Evolutionary conservation across 495 filamentous ascomycete species (phyloP).

Genomic region (Xylaria bambusicola): DNA sequence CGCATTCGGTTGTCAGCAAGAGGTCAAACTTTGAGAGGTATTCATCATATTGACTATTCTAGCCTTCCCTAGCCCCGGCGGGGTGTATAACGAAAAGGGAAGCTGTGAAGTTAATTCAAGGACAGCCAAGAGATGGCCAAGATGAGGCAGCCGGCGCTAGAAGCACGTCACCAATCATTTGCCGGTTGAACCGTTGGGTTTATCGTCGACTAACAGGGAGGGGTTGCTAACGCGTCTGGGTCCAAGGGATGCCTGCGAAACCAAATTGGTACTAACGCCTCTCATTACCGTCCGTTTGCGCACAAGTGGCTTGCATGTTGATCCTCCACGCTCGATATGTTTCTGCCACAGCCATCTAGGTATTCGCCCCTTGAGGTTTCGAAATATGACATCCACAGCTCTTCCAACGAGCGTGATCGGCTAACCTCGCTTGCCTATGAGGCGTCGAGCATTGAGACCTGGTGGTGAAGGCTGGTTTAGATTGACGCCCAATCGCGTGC

Average conservation of each 20-base stretch:
- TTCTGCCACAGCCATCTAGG: too few species aligned
- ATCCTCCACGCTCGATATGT: neutral
- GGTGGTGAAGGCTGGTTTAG: neutral
- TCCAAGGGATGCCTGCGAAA: neutral
- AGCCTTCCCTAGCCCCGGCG: neutral
- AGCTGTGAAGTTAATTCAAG: constrained; percentile 21
- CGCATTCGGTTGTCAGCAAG: too few species aligned
- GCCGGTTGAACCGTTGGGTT: neutral
- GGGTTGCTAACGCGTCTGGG: neutral
- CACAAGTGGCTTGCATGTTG: constrained; percentile 1
- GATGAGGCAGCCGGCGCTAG: neutral
- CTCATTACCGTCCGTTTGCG: neutral
- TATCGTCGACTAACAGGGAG: constrained; percentile 2
- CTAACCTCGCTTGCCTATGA: too few species aligned
- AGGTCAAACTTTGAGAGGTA: too few species aligned
- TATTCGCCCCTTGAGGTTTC: too few species aligned
- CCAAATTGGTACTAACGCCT: neutral
- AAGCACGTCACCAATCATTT: constrained; percentile 3
- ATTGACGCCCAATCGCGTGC: neutral
- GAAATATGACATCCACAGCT: neutral
- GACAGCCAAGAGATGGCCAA: constrained; percentile 14
- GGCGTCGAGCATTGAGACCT: too few species aligned
- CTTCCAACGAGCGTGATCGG: too few species aligned
- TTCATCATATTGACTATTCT: too few species aligned
- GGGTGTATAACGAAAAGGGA: constrained; percentile 7